Evolutionary conservation across 352 stramenopile genomes (phyloP).

Genomic region (Salisapilia sapeloensis): DNA sequence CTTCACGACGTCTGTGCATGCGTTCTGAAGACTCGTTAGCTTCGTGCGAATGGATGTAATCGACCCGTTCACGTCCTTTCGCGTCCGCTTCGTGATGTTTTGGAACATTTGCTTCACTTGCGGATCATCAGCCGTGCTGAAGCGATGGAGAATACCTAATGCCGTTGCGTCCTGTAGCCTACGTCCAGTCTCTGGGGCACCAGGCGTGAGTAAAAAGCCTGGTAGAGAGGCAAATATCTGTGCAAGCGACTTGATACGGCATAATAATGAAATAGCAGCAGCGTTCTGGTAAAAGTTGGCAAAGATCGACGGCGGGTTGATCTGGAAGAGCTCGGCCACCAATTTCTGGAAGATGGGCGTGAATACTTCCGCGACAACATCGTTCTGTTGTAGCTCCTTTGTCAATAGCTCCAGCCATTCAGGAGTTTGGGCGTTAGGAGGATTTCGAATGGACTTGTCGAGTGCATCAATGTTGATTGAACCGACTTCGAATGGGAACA

Average conservation of each 20-base stretch:
- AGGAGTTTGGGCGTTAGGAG: constrained; percentile 28
- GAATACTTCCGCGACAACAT: constrained; percentile 32
- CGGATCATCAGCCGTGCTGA: constrained; percentile 52
- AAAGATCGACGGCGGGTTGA: constrained; percentile 61
- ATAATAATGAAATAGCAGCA: constrained; percentile 35
- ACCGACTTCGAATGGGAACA: constrained; percentile 58
- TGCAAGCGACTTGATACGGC: constrained; percentile 48
- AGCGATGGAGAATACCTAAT: constrained; percentile 56
- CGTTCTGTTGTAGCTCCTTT: constrained; percentile 27
- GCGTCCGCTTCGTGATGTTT: constrained; percentile 73
- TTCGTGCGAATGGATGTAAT: constrained; percentile 43
- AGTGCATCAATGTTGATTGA: constrained; percentile 51
- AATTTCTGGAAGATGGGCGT: constrained; percentile 68
- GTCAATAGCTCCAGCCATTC: constrained; percentile 42
- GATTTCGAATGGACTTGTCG: constrained; percentile 43
- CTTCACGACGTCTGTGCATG: constrained; percentile 44
- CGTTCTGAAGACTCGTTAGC: constrained; percentile 44
- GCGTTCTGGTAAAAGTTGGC: constrained; percentile 65
- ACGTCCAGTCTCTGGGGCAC: constrained; percentile 32
- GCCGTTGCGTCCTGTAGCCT: constrained; percentile 63
- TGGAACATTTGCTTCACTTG: constrained; percentile 65
- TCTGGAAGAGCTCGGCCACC: constrained; percentile 57
- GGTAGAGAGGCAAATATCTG: constrained; percentile 44
- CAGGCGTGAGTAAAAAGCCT: constrained; percentile 47
- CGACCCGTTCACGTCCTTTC: constrained; percentile 61